Evolutionary conservation across 2,329 filamentous ascomycete species (phyloP).

Genomic region (Alternaria solani): DNA sequence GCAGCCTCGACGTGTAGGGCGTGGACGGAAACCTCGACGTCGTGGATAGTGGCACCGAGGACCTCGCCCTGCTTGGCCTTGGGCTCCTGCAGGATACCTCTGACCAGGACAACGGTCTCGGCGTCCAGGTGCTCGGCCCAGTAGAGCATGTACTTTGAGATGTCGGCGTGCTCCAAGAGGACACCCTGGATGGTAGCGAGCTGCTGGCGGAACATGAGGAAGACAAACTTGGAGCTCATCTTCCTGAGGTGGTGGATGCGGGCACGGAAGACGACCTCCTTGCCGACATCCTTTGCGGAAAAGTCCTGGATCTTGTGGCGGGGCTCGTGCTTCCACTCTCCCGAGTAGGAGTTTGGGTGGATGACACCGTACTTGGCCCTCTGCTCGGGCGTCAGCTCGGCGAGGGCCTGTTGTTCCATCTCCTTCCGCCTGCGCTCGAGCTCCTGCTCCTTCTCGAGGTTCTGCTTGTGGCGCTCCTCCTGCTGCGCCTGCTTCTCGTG

Average conservation of each 20-base stretch:
- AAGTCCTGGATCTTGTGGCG: slow-evolving; percentile 62
- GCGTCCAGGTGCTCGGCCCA: slow-evolving; percentile 85
- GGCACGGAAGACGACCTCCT: slow-evolving; percentile 72
- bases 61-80: slow-evolving; percentile 72
- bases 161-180: slow-evolving; percentile 67
- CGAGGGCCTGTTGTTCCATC: slow-evolving; percentile 57
- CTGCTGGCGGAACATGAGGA: slow-evolving; percentile 86
- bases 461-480: slow-evolving; percentile 56
- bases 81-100: slow-evolving; percentile 75
- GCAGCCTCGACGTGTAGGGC: slow-evolving; percentile 69
- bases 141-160: slow-evolving; percentile 79
- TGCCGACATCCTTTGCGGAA: slow-evolving; percentile 61
- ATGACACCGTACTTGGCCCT: slow-evolving; percentile 66
- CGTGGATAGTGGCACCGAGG: slow-evolving; percentile 76
- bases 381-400: slow-evolving; percentile 66
- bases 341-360: slow-evolving; percentile 66
- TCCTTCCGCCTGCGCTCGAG: slow-evolving; percentile 58
- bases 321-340: slow-evolving; percentile 57
- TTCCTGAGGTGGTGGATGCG: slow-evolving; percentile 81
- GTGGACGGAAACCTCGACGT: slow-evolving; percentile 77
- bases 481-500: slow-evolving; percentile 55
- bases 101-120: slow-evolving; percentile 80
- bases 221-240: slow-evolving; percentile 82
- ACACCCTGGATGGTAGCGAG: slow-evolving; percentile 86
- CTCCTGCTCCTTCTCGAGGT: slow-evolving; percentile 55